Base-by-base conservation (phyloP, 2,329 filamentous ascomycete genomes). In the Sclerotinia minor region DNA sequence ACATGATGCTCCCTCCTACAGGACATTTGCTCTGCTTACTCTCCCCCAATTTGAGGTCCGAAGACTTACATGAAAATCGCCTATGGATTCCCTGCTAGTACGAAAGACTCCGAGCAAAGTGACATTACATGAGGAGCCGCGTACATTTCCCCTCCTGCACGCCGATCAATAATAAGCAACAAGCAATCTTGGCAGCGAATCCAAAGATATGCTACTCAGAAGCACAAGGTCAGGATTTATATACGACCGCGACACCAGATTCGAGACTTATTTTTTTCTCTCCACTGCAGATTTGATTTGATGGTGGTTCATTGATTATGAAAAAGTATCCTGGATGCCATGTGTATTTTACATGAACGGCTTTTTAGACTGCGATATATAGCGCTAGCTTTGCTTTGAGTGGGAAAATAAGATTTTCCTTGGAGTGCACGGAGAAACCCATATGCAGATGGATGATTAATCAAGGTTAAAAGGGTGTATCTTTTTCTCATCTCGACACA, bases 31-130 rank as follows among this genome's bases (percentile, higher is more conserved):
- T 32, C 24, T 60, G 44, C 45, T 61, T 61, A 61, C 59, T 50
- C 21, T 50, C 8, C 59, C 59, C 35, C 38, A 38, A 29, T 50
- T 61, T 63, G 59, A 63, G 59, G 45, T 63, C 59, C 59, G 59
- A 63, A 38, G 32, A 52, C 59, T 63, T 52, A 50, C 59, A 63
- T 63, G n/a, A 63, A 29, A 38, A 26, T 50, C 45, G 45, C n/a
- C 7, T 7, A 26, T 24, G n/a, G 5, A 13, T 26, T 41, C 59
- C 59, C n/a, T 63, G 45, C 59, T 63, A 52, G 59, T 38, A 21
- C 21, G 59, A 35, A 38, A 38, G 15, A 35, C 26, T 44, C 21
- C 4, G 29, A 15, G 19, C 24, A 21, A 47, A 61, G 45, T 24
- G 44, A 61, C 13, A 50, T 61, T 38, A 21, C 29, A 49, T 47